Conservation (phyloP, 163 green algal genomes). For the Coccomyxa subellipsoidea region DNA sequence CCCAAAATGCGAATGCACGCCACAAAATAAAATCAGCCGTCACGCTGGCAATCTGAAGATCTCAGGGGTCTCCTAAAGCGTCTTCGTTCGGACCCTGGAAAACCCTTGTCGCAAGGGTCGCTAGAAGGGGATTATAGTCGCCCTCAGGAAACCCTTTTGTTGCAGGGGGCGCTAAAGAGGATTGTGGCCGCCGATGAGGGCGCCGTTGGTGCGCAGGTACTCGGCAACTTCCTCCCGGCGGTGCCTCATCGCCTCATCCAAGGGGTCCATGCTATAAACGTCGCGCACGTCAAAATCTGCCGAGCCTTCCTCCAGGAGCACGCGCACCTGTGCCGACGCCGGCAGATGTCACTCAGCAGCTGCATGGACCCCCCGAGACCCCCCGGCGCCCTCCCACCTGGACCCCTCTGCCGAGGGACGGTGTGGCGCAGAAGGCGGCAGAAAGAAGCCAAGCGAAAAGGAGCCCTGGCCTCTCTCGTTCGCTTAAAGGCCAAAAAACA, state of each 20-base stretch:
- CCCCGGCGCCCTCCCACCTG: not conserved
- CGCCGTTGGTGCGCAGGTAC: not conserved
- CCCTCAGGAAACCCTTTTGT: too few relatives aligned
- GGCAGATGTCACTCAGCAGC: not conserved
- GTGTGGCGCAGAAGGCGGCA: not conserved
- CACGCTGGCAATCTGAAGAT: too few relatives aligned
- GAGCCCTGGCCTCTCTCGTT: not conserved
- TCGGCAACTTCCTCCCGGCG: not conserved
- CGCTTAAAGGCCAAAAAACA: not conserved
- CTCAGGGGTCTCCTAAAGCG: too few relatives aligned
- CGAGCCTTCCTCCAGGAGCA: conserved; percentile 46
- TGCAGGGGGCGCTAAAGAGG: not conserved
- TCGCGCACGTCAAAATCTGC: conserved; percentile 38
- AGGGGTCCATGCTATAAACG: conserved; percentile 37
- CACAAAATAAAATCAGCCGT: too few relatives aligned
- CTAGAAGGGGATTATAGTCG: too few relatives aligned
- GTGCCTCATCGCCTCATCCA: conserved; percentile 36
- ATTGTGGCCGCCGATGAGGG: not conserved
- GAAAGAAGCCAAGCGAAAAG: not conserved
- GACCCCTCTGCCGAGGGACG: not conserved
- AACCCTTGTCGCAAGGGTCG: not conserved
- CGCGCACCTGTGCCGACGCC: conserved; percentile 21
- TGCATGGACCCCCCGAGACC: too few relatives aligned
- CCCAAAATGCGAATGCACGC: too few relatives aligned
- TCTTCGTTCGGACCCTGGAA: not conserved